These are phyloP conservation scores for Rhododendron mucronatum DNA, from an alignment of 148 eudicot genomes.

Conservation along the genomic window DNA sequence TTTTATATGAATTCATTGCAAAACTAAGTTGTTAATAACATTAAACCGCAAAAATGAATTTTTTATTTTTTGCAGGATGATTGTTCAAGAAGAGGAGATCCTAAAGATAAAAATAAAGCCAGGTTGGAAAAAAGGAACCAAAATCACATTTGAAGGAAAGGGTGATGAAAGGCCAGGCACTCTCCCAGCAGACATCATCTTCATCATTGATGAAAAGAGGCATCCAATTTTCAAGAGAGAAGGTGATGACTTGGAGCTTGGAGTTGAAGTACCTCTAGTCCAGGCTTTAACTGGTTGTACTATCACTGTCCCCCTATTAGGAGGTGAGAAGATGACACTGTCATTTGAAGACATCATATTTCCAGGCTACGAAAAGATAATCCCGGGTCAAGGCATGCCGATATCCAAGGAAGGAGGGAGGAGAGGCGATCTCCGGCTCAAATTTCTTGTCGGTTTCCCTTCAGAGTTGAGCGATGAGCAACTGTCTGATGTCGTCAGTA, in stretches of 20 bases:
- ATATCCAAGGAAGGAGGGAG: slow-evolving; percentile 32
- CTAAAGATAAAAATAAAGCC: slow-evolving; percentile 65
- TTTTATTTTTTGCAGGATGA: slow-evolving; percentile 27
- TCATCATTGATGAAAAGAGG: slow-evolving; percentile 53
- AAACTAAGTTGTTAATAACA: too few relatives aligned
- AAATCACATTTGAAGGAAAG: slow-evolving; percentile 70
- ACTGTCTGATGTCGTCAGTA: slow-evolving; percentile 30
- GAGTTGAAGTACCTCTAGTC: slow-evolving; percentile 62
- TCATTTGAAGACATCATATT: slow-evolving; percentile 51
- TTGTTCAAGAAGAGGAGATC: slow-evolving; percentile 60
- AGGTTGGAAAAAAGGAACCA: slow-evolving; percentile 82
- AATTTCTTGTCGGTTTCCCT: slow-evolving; percentile 59
- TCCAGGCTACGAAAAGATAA: slow-evolving; percentile 58
- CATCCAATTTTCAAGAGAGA: slow-evolving; percentile 54
- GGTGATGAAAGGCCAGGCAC: slow-evolving; percentile 71
- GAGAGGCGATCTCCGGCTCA: slow-evolving; percentile 60
- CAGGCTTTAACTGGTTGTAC: slow-evolving; percentile 73
- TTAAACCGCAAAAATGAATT: too few relatives aligned
- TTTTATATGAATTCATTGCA: too few relatives aligned
- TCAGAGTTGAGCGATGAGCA: slow-evolving; percentile 41
- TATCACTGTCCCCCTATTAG: slow-evolving; percentile 57
- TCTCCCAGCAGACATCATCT: slow-evolving; percentile 53
- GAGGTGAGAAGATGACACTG: slow-evolving; percentile 48
- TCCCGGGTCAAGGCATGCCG: slow-evolving; percentile 74
- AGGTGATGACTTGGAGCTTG: slow-evolving; percentile 65